Percentiles rank a stretch among this genome's conserved stretches.
These are phyloP conservation scores for Cichorium intybus DNA, from an alignment of 140 eudicot genomes.

Conservation along the genomic window DNA sequence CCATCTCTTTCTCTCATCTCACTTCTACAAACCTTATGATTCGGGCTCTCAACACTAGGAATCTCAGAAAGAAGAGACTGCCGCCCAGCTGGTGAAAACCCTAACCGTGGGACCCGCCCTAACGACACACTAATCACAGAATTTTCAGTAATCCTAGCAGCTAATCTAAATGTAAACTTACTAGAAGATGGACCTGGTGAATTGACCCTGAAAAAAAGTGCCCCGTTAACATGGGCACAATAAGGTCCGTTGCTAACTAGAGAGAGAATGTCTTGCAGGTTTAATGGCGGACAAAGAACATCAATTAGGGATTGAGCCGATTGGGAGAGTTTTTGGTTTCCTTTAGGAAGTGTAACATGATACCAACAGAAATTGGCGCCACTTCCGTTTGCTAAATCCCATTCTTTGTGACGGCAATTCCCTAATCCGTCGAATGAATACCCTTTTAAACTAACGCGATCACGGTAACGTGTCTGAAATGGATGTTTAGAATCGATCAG, in stretches of 20 bases:
- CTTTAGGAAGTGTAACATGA: slow-evolving; percentile 86
- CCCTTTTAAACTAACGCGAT: slow-evolving; percentile 56
- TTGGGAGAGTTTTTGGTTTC: slow-evolving; percentile 71
- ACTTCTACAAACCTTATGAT: slow-evolving; percentile 33
- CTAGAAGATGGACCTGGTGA: slow-evolving; percentile 91
- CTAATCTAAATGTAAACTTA: slow-evolving; percentile 76
- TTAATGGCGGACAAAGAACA: slow-evolving; percentile 86
- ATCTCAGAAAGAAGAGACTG: slow-evolving; percentile 82
- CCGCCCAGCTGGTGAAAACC: slow-evolving; percentile 63
- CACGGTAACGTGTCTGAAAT: slow-evolving; percentile 40
- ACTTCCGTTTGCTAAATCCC: slow-evolving; percentile 75
- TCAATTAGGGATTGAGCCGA: slow-evolving; percentile 84
- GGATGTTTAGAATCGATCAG: slow-evolving; percentile 17
- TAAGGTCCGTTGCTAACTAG: too few species aligned
- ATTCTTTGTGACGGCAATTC: slow-evolving; percentile 70
- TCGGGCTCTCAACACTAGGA: slow-evolving; percentile 81
- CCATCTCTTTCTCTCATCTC: slow-evolving; percentile 46
- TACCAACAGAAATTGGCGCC: slow-evolving; percentile 93
- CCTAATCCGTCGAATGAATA: slow-evolving; percentile 92
- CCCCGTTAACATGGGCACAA: slow-evolving; percentile 92
- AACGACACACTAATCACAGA: slow-evolving; percentile 47
- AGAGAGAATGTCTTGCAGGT: too few species aligned
- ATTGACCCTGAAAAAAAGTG: slow-evolving; percentile 87
- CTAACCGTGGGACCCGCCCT: slow-evolving; percentile 88
- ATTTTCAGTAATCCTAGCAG: slow-evolving; percentile 86